These are phyloP conservation scores for Silene conica DNA, from an alignment of 148 eudicot genomes.

Conservation along the genomic window DNA sequence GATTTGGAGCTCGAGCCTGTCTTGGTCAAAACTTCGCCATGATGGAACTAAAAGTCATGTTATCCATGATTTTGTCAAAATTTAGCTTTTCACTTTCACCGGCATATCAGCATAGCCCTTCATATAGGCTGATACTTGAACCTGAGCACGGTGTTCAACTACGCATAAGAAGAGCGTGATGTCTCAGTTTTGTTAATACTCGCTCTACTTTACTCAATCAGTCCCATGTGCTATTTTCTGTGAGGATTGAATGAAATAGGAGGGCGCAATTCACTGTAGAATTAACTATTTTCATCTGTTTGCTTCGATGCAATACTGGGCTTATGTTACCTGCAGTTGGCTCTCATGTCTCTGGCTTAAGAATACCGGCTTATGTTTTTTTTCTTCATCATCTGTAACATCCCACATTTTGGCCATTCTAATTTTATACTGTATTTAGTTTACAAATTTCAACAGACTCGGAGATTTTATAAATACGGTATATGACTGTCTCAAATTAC, in stretches of 20 bases:
- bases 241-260: neutral
- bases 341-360: neutral
- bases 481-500: too few species aligned
- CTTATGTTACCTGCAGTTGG: neutral
- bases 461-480: too few species aligned
- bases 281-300: neutral
- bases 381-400: too few species aligned
- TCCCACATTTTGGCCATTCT: too few species aligned
- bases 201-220: too few species aligned
- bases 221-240: too few species aligned
- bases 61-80: conserved; percentile 36
- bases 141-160: conserved; percentile 43
- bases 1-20: conserved; percentile 20
- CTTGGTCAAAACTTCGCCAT: conserved; percentile 28
- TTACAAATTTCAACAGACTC: too few species aligned
- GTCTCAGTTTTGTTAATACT: neutral
- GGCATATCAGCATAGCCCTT: conserved; percentile 40
- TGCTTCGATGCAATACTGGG: neutral
- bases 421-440: too few species aligned
- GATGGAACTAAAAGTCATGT: conserved; percentile 20
- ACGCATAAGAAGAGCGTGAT: conserved; percentile 29
- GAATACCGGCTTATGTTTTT: neutral
- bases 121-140: conserved; percentile 36
- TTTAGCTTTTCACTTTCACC: conserved; percentile 49
- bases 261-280: neutral